phyloP scores from a whole-genome alignment of 2,329 filamentous ascomycete species.

The Fusarium sp. region DNA sequence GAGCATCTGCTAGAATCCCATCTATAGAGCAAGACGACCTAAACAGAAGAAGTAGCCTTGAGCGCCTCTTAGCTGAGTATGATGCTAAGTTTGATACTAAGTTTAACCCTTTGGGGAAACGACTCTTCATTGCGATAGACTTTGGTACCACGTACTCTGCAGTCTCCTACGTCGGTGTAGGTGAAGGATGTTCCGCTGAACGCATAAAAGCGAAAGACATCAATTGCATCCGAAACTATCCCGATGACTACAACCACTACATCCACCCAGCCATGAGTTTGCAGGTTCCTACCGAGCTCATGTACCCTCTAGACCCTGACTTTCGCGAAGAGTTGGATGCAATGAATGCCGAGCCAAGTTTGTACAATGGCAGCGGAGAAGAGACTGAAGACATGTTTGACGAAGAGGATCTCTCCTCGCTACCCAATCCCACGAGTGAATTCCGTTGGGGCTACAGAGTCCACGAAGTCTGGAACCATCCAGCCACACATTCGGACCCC shows the following conservation, averaged over 20 bases:
- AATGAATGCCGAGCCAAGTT: too few species aligned
- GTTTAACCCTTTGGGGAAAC: not conserved
- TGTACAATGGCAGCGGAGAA: too few species aligned
- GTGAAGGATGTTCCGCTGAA: not conserved
- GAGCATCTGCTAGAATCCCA: too few species aligned
- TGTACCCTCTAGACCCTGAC: not conserved
- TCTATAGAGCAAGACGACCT: too few species aligned
- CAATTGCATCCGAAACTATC: not conserved
- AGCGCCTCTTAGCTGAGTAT: too few species aligned
- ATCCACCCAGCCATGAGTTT: not conserved
- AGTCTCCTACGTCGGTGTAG: not conserved
- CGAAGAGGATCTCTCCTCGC: not conserved
- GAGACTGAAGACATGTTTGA: fast-evolving
- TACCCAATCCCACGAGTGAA: fast-evolving
- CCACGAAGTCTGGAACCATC: not conserved
- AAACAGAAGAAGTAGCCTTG: too few species aligned
- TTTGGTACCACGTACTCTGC: conserved; percentile 8
- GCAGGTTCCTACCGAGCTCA: not conserved
- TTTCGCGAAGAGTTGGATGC: not conserved
- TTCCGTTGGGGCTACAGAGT: conserved; percentile 6
- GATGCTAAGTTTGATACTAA: not conserved
- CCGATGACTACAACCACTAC: not conserved
- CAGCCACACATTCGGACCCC: not conserved
- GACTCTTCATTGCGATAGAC: conserved; percentile 1
- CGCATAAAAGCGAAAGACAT: not conserved